Base-by-base conservation (phyloP, 2,329 filamentous ascomycete species). In the Chrysoporthe austroafricana region DNA sequence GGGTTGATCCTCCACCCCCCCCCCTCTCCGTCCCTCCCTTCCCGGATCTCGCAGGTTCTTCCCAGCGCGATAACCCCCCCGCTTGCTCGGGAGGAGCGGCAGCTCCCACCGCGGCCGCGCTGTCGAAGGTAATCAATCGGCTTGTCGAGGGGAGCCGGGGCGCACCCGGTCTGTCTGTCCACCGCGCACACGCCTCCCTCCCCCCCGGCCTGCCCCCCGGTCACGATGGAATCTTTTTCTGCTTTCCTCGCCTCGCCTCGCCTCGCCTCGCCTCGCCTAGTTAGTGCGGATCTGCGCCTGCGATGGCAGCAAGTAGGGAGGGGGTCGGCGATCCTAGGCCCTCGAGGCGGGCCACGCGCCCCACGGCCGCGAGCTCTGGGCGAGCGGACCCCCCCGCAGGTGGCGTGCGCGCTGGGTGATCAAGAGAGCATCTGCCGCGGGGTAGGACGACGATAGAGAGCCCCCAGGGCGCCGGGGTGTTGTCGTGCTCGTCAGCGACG, bases 21-120 rank as follows among this genome's bases (percentile, higher is more conserved):
- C 44, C 44, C 1, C 44, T 4, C 21, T 3, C 44, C 26, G 26
- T 26, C 26, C 26, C 26, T 26, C 26, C 60, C 43, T 36, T 60
- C 43, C 60, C 32, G 50, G 42, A 60, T 39, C 36, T 39, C 36
- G 9, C 9, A 39, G 57, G 58, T 34, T 48, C 26, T 26, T 26
- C 26, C 48, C 56, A 32, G 58, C n/a, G 36, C 36, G 26, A 26
- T 26, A 26, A 26, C 26, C 26, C 44, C 44, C 44, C 9, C 50
- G 7, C 32, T 52, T 16, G 8, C 39, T 63, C 67, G 56, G 67
- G 60, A 69, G 67, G 60, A 69, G 57, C 67, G 67, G 67, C 64
- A 69, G 57, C 64, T 61, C 64, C 67, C 67, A 64, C 43, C 52
- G 36, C 39, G 60, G 57, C 64, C 67, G 58, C 14, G 18, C 64